Base-by-base conservation (phyloP, 2,329 filamentous ascomycete species). In the Graphilbum ipis-grandicollis region DNA sequence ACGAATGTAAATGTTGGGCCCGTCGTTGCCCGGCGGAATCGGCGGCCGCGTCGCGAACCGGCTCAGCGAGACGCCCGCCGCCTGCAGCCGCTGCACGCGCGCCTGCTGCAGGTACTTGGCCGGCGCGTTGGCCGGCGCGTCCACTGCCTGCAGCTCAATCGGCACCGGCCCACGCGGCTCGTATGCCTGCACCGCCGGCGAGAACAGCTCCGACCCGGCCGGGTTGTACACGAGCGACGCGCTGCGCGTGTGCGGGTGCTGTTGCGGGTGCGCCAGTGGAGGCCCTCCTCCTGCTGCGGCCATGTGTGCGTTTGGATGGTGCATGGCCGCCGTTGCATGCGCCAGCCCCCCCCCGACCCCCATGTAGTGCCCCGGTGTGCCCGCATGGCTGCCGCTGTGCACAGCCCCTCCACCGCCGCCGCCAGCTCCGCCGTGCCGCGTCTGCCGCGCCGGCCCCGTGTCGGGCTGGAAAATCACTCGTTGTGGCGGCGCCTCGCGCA, bases 1-100 rank as follows among this genome's bases (percentile, higher is more conserved):
- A 31, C 86, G 77, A 34, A 88, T 78, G 51, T 94, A 96, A 44
- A 94, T 93, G 50, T 92, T 90, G 2, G 82, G 81, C 1, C 82
- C 82, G 43, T 80, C 75, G 47, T 75, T 79, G 7, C 72, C 71
- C 46, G 58, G 39, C 15, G 44, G 71, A 14, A 73, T 71, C 3
- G 54, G 39, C 64, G 58, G 47, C 10, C 50, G 39, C 19, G 42
- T 39, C 1, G 46, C 69, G 62, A 78, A 62, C 59, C 73, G 56
- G 62, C 63, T 55, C 13, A 61, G 59, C 32, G 62, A 59, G 13
- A 63, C 57, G 37, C 56, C 57, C 15, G 52, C 50, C n/a, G 52
- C 50, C 34, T 55, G 49, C 30, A 57, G 50, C 23, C 52, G 55
- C 32, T 57, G 48, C 29, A 55, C 49, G 23, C 65, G 67, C 45